Percentiles rank a stretch among this genome's conserved stretches.
These are phyloP conservation scores for Fusarium sambucinum DNA, from an alignment of 2,329 filamentous ascomycete species.

Conservation along the genomic window DNA sequence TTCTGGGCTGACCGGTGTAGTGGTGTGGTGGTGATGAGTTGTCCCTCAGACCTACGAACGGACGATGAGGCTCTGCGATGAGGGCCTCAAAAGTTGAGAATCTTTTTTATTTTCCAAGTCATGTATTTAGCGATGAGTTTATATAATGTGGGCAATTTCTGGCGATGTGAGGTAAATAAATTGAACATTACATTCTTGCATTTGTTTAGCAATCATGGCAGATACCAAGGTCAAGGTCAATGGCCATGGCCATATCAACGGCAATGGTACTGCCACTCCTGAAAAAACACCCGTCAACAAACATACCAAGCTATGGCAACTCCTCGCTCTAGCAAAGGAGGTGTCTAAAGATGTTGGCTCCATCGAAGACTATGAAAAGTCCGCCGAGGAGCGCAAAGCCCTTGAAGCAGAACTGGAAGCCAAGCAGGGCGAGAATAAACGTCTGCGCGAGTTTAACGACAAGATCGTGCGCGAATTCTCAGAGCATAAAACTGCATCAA, in stretches of 20 bases:
- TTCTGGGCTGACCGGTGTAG: constrained; percentile 22
- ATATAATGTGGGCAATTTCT: constrained; percentile 40
- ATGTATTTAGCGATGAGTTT: constrained; percentile 33
- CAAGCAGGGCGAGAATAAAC: constrained; percentile 42
- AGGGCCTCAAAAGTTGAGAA: constrained; percentile 31
- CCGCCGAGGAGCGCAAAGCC: constrained; percentile 38
- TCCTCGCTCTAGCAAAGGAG: constrained; percentile 47
- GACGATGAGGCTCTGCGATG: constrained; percentile 44
- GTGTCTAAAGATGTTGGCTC: constrained; percentile 47
- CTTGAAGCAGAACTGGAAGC: constrained; percentile 45
- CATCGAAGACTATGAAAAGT: constrained; percentile 46
- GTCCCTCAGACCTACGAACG: constrained; percentile 36
- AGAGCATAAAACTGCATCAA: constrained; percentile 41
- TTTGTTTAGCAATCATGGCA: constrained; percentile 40
- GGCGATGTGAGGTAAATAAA: constrained; percentile 22
- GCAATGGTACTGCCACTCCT: constrained; percentile 37
- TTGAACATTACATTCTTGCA: constrained; percentile 24
- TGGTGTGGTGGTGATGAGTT: constrained; percentile 49
- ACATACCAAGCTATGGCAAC: constrained; percentile 46
- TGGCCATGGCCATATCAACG: constrained; percentile 26
- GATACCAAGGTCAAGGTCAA: constrained; percentile 48
- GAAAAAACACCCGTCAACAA: constrained; percentile 34
- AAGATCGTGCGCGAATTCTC: constrained; percentile 42
- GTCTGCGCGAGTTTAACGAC: constrained; percentile 46
- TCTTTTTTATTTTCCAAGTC: neutral